A percentile compares a stretch with the other conserved stretches of the same genome.
Evolutionary conservation across 768 basidiomycete species (phyloP).

Genomic region (Agaricus subrufescens): DNA sequence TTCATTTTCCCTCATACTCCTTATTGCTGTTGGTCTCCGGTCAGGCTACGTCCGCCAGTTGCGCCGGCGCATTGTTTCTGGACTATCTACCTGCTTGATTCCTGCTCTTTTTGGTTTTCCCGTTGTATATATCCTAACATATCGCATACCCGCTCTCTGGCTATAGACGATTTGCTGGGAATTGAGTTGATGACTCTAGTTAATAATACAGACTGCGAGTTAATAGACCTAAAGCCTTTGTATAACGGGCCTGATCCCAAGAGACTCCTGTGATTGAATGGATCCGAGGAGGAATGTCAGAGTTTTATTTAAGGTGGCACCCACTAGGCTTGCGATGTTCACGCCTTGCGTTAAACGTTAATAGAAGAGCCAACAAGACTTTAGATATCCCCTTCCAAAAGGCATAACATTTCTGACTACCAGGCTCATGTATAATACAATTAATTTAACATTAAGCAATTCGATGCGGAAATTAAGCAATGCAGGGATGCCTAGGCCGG

Average conservation of each 20-base stretch:
- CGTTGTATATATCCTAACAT: background rate
- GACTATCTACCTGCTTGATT: background rate
- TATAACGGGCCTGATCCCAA: background rate
- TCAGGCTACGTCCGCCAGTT: background rate
- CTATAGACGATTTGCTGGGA: background rate
- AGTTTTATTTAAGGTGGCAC: too few species aligned
- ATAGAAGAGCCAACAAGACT: too few species aligned
- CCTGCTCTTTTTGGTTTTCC: background rate
- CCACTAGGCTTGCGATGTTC: too few species aligned
- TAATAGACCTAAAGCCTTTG: background rate
- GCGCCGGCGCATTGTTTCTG: background rate
- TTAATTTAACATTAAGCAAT: too few species aligned
- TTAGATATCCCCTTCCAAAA: too few species aligned
- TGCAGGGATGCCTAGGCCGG: too few species aligned
- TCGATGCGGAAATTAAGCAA: too few species aligned
- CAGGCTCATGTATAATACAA: too few species aligned
- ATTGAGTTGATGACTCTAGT: background rate
- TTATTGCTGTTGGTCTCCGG: constrained; percentile 10
- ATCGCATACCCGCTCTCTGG: background rate
- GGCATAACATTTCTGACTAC: too few species aligned
- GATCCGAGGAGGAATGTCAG: too few species aligned
- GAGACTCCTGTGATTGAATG: too few species aligned
- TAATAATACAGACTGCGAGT: background rate
- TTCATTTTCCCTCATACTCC: background rate
- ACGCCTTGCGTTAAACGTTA: too few species aligned